These are phyloP conservation scores for Entonaema liquescens DNA, from an alignment of 495 filamentous ascomycete species.

Conservation along the genomic window DNA sequence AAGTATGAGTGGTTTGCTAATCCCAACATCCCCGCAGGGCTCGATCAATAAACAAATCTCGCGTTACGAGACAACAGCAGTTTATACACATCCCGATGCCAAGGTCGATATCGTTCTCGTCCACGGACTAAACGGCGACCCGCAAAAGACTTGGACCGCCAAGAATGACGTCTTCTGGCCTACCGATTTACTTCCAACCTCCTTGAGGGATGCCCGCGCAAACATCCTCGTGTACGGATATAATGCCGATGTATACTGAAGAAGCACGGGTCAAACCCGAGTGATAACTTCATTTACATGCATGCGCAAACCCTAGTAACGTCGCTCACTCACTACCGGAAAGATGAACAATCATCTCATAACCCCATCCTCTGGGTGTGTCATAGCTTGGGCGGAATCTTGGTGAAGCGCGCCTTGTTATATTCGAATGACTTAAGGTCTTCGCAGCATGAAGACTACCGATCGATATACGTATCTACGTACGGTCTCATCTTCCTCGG, in stretches of 20 bases:
- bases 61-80: conserved; percentile 73
- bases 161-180: conserved; percentile 78
- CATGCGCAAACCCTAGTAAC: conserved; percentile 85
- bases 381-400: conserved; percentile 82
- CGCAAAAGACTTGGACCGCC: conserved; percentile 77
- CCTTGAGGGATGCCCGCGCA: conserved; percentile 67
- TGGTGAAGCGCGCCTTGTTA: conserved; percentile 72
- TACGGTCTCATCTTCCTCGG: conserved; percentile 88
- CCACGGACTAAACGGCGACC: conserved; percentile 84
- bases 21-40: conserved; percentile 42
- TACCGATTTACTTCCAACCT: conserved; percentile 71
- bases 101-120: conserved; percentile 78
- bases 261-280: conserved; percentile 52
- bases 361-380: conserved; percentile 87
- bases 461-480: conserved; percentile 83
- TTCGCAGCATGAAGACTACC: conserved; percentile 73
- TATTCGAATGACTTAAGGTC: conserved; percentile 70
- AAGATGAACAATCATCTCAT: conserved; percentile 63
- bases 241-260: conserved; percentile 76
- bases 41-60: conserved; percentile 65
- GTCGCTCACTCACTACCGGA: conserved; percentile 56
- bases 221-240: conserved; percentile 86
- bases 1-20: conserved; percentile 36
- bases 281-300: conserved; percentile 80
- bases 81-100: conserved; percentile 68